Base-by-base conservation (phyloP, 768 basidiomycete species). In the Leccinellum rugosiceps region DNA sequence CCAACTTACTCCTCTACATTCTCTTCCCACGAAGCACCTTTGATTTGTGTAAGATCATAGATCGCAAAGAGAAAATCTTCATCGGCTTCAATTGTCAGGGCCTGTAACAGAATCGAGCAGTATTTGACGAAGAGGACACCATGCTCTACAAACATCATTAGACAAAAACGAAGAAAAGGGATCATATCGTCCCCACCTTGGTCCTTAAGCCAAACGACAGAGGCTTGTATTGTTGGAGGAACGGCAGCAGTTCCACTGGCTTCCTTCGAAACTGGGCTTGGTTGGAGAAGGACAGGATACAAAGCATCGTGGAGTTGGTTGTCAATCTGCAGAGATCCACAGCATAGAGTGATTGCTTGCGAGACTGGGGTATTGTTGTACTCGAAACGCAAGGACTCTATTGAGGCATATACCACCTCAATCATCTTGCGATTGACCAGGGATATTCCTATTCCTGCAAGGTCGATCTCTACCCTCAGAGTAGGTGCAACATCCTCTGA, bases 91-190 rank as follows among this genome's bases (percentile, higher is more conserved):
- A 99, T 85, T 0, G 94, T 97, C 72, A 98, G 77, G 3, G 95
- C 92, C 69, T 99, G 97, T 15, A 99, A 76, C 14, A 99, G 76
- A 52, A 98, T 83, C 2, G 95, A 95, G 53, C 92, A 96, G 67
- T 98, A 98, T 74, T 98, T 98, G 76, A 99, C 81, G 71, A 97
- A 98, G n/a, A 93, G 73, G 9, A 99, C 97, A 17, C 97, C 97
- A 62, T 98, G 97, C n/a, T 88, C 97, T 99, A 53, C 43, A 13
- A 50, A 47, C 14, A 15, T 5, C 6, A 4, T 61, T 4, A 51
- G 47, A 43, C 19, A 11, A 43, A 41, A 21, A 55, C 14, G 13
- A 19, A 17, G 17, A 43, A 49, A 38, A 2, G 17, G 38, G 7
- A 41, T 23, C 14, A 41, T 34, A 53, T 19, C 4, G 47, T 52